Conservation (phyloP, 1,284 basidiomycete species). For the Fomes fomentarius region DNA sequence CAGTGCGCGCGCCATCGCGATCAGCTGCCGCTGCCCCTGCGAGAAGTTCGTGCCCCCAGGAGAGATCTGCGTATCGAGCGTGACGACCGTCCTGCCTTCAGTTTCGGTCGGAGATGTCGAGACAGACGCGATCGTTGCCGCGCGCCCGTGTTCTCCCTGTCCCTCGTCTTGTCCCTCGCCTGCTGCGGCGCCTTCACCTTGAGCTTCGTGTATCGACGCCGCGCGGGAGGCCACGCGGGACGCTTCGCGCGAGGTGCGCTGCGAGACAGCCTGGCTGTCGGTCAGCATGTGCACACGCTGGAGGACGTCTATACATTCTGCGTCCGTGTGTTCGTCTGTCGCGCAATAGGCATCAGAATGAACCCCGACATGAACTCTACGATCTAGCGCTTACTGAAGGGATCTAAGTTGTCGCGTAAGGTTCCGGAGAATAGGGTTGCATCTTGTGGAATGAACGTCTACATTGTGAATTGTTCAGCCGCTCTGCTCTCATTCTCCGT, state of each 20-base stretch:
- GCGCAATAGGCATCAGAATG: neutral
- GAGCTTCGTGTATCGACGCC: slow-evolving; percentile 45
- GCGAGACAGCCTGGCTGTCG: slow-evolving; percentile 47
- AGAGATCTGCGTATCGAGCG: slow-evolving; percentile 75
- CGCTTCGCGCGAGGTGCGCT: slow-evolving; percentile 47
- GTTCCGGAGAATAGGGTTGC: slow-evolving; percentile 87
- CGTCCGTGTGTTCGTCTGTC: slow-evolving; percentile 82
- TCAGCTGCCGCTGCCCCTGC: slow-evolving; percentile 83
- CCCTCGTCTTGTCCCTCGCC: too few relatives aligned
- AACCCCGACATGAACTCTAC: slow-evolving; percentile 4
- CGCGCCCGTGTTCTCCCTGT: slow-evolving; percentile 26
- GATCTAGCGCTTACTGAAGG: slow-evolving; percentile 55
- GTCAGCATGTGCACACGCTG: slow-evolving; percentile 66
- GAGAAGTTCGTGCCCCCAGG: slow-evolving; percentile 85
- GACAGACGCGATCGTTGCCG: slow-evolving; percentile 37
- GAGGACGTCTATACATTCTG: slow-evolving; percentile 72
- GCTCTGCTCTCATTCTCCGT: too few relatives aligned
- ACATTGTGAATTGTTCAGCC: neutral
- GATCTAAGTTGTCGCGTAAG: slow-evolving; percentile 86
- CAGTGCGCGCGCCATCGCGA: slow-evolving; percentile 81
- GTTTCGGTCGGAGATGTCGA: slow-evolving; percentile 47
- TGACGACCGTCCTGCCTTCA: slow-evolving; percentile 57
- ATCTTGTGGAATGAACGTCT: slow-evolving; percentile 86
- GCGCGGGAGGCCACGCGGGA: slow-evolving; percentile 57
- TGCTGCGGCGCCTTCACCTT: too few relatives aligned